Evolutionary conservation across 2,329 filamentous ascomycete genomes (phyloP).

Genomic region (Polytolypa hystricis): DNA sequence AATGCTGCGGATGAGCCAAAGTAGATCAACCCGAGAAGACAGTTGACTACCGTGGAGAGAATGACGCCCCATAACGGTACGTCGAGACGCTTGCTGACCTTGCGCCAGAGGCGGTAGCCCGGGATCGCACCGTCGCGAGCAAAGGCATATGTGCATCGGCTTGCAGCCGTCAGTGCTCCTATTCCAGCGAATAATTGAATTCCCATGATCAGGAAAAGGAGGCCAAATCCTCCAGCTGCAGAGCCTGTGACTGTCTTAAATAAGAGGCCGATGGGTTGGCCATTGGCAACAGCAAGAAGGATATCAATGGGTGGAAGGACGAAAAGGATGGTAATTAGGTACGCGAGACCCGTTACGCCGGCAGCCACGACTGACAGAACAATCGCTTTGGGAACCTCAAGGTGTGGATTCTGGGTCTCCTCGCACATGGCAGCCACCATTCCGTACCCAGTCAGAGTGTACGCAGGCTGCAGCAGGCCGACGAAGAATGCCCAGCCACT

Average conservation of each 20-base stretch:
- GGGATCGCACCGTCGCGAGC: conserved; percentile 65
- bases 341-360: conserved; percentile 54
- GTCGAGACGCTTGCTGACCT: conserved; percentile 53
- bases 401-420: conserved; percentile 57
- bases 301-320: conserved; percentile 57
- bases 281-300: conserved; percentile 55
- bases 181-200: conserved; percentile 69
- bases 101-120: conserved; percentile 54
- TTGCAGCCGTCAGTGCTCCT: conserved; percentile 62
- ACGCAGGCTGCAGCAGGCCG: conserved; percentile 53
- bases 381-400: conserved; percentile 61
- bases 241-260: conserved; percentile 69
- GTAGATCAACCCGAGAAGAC: conserved; percentile 64
- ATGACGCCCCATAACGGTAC: conserved; percentile 61
- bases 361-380: conserved; percentile 57
- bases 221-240: conserved; percentile 59
- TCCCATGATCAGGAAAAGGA: conserved; percentile 64
- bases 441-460: conserved; percentile 47
- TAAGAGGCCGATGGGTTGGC: conserved; percentile 63
- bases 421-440: conserved; percentile 65
- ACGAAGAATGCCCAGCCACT: conserved; percentile 63
- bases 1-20: conserved; percentile 68
- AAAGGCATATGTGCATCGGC: conserved; percentile 65
- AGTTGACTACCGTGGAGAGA: conserved; percentile 58
- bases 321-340: conserved; percentile 64